Base-by-base conservation (phyloP, 2,329 filamentous ascomycete genomes). In the Neoascochyta sp. region DNA sequence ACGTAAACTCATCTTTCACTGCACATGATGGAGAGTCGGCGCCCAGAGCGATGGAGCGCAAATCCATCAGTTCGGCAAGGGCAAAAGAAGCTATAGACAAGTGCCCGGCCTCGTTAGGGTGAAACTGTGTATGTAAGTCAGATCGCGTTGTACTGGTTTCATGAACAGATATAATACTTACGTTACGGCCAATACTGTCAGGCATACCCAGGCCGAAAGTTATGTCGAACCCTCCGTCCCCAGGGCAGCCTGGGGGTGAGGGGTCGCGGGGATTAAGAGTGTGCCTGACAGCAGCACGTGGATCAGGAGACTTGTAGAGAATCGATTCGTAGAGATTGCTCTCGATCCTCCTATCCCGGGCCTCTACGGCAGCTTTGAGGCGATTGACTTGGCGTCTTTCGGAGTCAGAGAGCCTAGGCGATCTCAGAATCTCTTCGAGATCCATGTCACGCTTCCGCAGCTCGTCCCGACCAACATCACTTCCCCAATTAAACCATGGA, bases 51-150 rank as follows among this genome's bases (percentile, higher is more conserved):
- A 34, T 34, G 11, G 32, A 12, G 15, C 27, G 32, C n/a, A 34
- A 22, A 9, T 34, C 32, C 32, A 34, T 34, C 17, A 34, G 32
- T 19, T 34, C 32, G 5, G 32, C 9, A 12, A 34, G n/a, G 1
- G 32, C 32, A 20, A 36, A 36, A 10, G 33, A 36, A 5, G 24
- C 24, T 13, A 31, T 36, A n/a, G 33, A 27, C 1, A 18, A 10
- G 24, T 36, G 28, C 5, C 33, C 33, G 4, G 27, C 28, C 11
- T 12, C 24, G 10, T 32, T 36, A 5, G 34, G 34, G 5, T 36
- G 20, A 17, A 36, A 32, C 34, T 27, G 8, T 11, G 1, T 3
- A 5, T 17, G 16, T 36, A 13, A 24, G 22, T 13, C n/a, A 13
- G 12, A 7, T n/a, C 6, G 7, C 8, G 19, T 24, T 14, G 18